Conservation (phyloP, 352 stramenopile genomes). For the Phytopythium aichiense region DNA sequence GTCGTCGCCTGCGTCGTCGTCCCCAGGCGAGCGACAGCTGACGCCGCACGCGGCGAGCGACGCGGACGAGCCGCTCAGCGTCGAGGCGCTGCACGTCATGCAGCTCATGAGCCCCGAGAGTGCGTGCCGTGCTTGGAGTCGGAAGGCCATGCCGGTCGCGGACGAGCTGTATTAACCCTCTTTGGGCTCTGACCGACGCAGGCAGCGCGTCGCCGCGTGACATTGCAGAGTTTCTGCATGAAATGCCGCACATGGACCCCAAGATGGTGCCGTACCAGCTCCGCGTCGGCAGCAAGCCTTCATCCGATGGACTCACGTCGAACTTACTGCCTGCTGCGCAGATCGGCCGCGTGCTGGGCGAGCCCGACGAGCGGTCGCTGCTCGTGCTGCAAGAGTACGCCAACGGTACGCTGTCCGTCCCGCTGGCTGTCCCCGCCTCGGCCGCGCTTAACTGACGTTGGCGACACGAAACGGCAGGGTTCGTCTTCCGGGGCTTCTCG, state of each 20-base stretch:
- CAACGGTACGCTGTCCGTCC: slow-evolving; percentile 23
- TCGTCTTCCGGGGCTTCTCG: slow-evolving; percentile 49
- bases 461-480: slow-evolving; percentile 19
- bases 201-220: slow-evolving; percentile 43
- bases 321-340: slow-evolving; percentile 4
- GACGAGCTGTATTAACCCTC: neutral
- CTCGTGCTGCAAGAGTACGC: slow-evolving; percentile 70
- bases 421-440: too few species aligned
- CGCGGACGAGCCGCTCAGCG: slow-evolving; percentile 4
- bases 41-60: neutral
- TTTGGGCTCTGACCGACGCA: slow-evolving; percentile 1
- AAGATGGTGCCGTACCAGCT: slow-evolving; percentile 42
- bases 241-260: slow-evolving; percentile 59
- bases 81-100: slow-evolving; percentile 27
- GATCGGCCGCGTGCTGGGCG: slow-evolving; percentile 61
- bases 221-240: slow-evolving; percentile 59
- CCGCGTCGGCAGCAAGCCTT: neutral
- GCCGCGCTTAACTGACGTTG: too few species aligned
- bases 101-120: slow-evolving; percentile 47
- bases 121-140: slow-evolving; percentile 10
- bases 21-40: slow-evolving; percentile 2
- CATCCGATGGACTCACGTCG: neutral
- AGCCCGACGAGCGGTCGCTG: slow-evolving; percentile 55
- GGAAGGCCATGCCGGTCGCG: too few species aligned
- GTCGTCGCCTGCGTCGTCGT: slow-evolving; percentile 6